Conservation (phyloP, 192 early-diverging fungal genomes). For the Coemansia sp. region DNA sequence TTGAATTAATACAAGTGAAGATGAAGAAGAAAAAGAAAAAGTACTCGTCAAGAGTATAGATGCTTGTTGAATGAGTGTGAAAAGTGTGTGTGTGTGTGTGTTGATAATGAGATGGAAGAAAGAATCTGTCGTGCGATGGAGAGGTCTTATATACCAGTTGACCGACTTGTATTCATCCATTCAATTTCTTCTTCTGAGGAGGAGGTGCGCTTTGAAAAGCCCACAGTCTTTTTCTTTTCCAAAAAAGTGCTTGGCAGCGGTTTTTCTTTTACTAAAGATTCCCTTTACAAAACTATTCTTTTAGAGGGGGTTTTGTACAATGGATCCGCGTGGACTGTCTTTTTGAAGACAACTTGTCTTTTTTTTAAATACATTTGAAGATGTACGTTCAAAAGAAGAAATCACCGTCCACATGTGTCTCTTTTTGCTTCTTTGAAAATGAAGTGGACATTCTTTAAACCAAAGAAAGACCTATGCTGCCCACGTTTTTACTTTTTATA, state of each 20-base stretch:
- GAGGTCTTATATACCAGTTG: not conserved
- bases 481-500: not conserved
- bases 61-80: not conserved
- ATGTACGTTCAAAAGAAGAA: not conserved
- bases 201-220: not conserved
- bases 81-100: not conserved
- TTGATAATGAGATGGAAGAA: not conserved
- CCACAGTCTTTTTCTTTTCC: not conserved
- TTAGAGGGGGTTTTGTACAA: not conserved
- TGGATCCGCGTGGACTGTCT: not conserved
- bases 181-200: not conserved
- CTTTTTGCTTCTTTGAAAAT: not conserved
- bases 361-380: not conserved
- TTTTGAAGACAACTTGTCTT: not conserved
- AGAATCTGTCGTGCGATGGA: not conserved
- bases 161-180: not conserved
- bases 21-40: not conserved
- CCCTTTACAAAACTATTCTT: not conserved
- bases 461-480: not conserved
- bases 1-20: not conserved
- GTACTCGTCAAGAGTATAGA: slow-evolving; percentile 1
- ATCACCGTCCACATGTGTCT: not conserved
- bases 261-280: not conserved
- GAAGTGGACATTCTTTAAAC: not conserved
- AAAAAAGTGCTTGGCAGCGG: not conserved